Evolutionary conservation across 2,329 filamentous ascomycete genomes (phyloP), one percentile per base, ranked within the genome.

Genomic region (Endocalyx cinctus): DNA sequence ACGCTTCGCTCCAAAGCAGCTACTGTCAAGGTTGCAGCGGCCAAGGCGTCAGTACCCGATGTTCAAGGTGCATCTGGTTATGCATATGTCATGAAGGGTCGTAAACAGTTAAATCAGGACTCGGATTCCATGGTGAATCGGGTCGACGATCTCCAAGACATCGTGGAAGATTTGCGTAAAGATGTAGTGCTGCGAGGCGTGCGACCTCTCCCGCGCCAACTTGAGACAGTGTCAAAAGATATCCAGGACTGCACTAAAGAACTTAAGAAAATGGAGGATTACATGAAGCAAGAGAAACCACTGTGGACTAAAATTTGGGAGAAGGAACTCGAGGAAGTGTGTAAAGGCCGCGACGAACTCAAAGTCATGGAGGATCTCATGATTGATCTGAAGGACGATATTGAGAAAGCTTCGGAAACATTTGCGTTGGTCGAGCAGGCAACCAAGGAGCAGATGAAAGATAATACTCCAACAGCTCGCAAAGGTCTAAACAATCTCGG

Each of bases 241-340:
- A 88, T 98, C 42, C 79, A 81, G 30, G 64, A 72, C 35, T 80
- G 92, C 19, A 84, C 81, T 30, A 82, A 87, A 54, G 89, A 96
- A 54, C 78, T 98, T 42, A 92, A 87, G 73, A 89, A 86, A 64
- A 83, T 98, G 74, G 86, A 95, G 56, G 89, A 95, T 12, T 94
- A 85, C 67, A 77, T 98, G 65, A 82, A 81, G 50, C 77, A 79
- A 29, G 92, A 98, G 72, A 95, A 95, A 61, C 92, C 92, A 0
- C 72, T 96, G 37, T 98, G 92, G 90, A 96, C 88, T 34, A 96
- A 96, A 76, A 94, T 97, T 45, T 98, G 92, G 92, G 90, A 97
- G 74, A 89, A 94, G 63, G 89, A 97, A 60, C 70, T 98, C 28
- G 87, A 97, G 60, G 82, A 90, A 33, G 90, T 98, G 3, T 97